Evolutionary conservation across 1,139 yeast genomes (phyloP).

Genomic region (Yamadazyma trypodendri): DNA sequence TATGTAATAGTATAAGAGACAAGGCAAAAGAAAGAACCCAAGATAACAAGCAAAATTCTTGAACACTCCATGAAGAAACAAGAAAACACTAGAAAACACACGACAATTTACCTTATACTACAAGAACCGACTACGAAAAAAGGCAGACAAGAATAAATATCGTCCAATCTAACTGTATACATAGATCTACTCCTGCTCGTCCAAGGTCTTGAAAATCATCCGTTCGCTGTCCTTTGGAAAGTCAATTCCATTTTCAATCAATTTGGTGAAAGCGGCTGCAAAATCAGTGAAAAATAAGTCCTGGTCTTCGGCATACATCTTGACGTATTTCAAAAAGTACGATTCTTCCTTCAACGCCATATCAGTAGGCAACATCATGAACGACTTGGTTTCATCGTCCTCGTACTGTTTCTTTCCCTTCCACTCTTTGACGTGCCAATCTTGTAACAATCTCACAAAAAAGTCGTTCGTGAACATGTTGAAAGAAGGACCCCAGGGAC

Average conservation of each 20-base stretch:
- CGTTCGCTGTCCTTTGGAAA: conserved; percentile 50
- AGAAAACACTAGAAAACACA: too few relatives aligned
- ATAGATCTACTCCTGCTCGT: conserved; percentile 45
- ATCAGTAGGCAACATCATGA: conserved; percentile 92
- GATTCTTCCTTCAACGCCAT: conserved; percentile 69
- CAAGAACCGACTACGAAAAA: too few relatives aligned
- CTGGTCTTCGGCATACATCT: conserved; percentile 69
- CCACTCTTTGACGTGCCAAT: conserved; percentile 79
- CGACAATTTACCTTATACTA: too few relatives aligned
- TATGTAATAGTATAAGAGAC: too few relatives aligned
- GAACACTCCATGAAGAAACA: too few relatives aligned
- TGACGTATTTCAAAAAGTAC: conserved; percentile 63
- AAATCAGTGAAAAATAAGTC: conserved; percentile 72
- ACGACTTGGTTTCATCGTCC: conserved; percentile 67
- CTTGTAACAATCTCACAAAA: conserved; percentile 67
- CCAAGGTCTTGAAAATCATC: conserved; percentile 64
- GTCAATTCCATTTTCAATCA: conserved; percentile 72
- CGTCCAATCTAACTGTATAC: too few relatives aligned
- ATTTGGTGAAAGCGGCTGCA: conserved; percentile 62
- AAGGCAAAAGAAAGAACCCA: too few relatives aligned
- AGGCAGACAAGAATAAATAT: too few relatives aligned
- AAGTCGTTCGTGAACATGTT: conserved; percentile 83
- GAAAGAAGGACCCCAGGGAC: conserved; percentile 94
- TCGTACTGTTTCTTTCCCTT: conserved; percentile 74
- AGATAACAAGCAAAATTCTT: too few relatives aligned